Conservation (phyloP, 768 basidiomycete genomes). For the Clavulina sp. region DNA sequence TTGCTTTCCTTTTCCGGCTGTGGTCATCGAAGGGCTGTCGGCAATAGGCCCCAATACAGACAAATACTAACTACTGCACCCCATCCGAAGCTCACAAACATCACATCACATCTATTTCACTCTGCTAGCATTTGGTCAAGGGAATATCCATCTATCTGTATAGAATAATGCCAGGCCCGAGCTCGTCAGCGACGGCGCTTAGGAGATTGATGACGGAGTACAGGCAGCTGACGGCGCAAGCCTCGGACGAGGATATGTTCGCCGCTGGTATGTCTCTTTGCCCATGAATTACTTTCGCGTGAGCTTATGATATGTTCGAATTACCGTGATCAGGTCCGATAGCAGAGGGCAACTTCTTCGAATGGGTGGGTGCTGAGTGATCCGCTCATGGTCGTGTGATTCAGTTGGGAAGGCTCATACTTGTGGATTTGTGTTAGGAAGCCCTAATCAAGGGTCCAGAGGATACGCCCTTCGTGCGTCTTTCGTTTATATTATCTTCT, state of each 20-base stretch:
- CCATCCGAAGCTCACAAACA: too few relatives aligned
- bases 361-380: too few relatives aligned
- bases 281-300: slow-evolving; percentile 5
- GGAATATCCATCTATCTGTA: too few relatives aligned
- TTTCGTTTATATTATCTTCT: background rate
- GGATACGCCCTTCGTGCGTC: slow-evolving; percentile 79
- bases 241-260: slow-evolving; percentile 89
- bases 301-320: background rate
- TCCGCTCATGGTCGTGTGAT: background rate
- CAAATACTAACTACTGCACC: too few relatives aligned
- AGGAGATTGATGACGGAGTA: slow-evolving; percentile 87
- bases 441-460: slow-evolving; percentile 86
- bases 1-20: too few relatives aligned
- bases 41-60: too few relatives aligned
- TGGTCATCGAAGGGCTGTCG: too few relatives aligned
- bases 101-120: too few relatives aligned
- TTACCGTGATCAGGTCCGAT: slow-evolving; percentile 43
- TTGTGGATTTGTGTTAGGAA: slow-evolving; percentile 42
- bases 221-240: slow-evolving; percentile 67
- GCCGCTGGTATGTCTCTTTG: slow-evolving; percentile 67
- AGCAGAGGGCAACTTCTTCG: slow-evolving; percentile 85
- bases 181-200: slow-evolving; percentile 41
- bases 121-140: too few relatives aligned
- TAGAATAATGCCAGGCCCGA: background rate
- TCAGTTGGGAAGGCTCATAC: background rate